phyloP scores from a whole-genome alignment of 2,329 filamentous ascomycete genomes.

The Dichotomopilus funicola region DNA sequence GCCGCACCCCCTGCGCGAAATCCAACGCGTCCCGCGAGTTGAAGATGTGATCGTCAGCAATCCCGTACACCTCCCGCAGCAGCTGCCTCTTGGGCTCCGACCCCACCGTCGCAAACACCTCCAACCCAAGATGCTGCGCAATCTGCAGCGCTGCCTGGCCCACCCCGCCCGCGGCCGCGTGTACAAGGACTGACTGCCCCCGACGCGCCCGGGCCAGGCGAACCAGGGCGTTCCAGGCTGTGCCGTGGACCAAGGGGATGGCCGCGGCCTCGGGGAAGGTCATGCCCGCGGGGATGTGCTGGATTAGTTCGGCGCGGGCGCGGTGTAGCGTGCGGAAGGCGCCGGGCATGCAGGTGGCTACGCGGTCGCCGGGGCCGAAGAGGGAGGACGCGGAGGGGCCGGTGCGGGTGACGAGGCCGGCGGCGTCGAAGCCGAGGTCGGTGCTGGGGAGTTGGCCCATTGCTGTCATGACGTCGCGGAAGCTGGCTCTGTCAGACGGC shows the following conservation, averaged over 20 bases:
- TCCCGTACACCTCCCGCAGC: neutral
- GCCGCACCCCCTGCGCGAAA: slow-evolving; percentile 29
- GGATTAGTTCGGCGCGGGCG: neutral
- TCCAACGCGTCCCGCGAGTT: slow-evolving; percentile 23
- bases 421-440: neutral
- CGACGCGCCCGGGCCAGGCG: neutral
- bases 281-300: neutral
- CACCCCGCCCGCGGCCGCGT: neutral
- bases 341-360: neutral
- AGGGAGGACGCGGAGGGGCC: neutral
- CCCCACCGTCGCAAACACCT: neutral
- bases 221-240: neutral
- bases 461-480: neutral
- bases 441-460: neutral
- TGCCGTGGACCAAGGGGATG: neutral
- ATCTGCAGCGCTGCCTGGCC: neutral
- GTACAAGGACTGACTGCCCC: neutral
- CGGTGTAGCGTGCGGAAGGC: neutral
- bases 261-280: neutral
- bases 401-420: neutral
- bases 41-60: neutral
- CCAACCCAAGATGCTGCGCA: neutral
- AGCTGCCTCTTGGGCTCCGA: neutral
- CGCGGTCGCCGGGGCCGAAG: neutral
- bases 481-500: neutral